phyloP scores from a whole-genome alignment of 208 protist genomes.

The Leishmania tarentolae region DNA sequence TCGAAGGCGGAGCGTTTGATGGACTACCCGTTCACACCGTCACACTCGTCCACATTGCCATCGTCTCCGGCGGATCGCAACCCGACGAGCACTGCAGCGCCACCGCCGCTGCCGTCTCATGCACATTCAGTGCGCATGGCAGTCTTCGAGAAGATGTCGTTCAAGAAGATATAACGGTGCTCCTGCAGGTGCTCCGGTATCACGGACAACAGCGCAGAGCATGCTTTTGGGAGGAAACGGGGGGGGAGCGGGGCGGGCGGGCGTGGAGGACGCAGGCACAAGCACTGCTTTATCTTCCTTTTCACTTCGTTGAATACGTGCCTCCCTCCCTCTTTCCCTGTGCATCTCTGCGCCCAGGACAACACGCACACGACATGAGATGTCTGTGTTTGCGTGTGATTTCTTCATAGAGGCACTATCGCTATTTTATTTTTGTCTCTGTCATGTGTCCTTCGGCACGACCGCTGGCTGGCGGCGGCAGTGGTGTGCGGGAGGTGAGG shows the following conservation, averaged over 20 bases:
- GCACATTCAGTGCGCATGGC: background rate
- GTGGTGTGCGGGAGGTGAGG: background rate
- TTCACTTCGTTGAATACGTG: background rate
- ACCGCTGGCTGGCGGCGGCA: background rate
- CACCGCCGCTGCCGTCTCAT: slow-evolving; percentile 4
- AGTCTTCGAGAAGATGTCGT: slow-evolving; percentile 20
- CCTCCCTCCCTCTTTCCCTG: background rate
- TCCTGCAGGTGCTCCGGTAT: background rate
- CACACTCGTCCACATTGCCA: background rate
- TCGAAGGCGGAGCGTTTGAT: background rate
- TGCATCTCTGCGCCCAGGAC: background rate
- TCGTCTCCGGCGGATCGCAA: background rate
- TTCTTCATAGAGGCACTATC: background rate
- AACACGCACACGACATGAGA: too few species aligned
- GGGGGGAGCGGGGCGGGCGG: background rate
- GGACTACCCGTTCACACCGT: background rate
- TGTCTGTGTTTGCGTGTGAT: background rate
- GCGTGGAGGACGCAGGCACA: background rate
- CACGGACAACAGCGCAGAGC: background rate
- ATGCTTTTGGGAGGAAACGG: background rate
- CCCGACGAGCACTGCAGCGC: background rate
- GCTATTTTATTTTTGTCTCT: background rate
- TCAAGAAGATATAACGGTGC: slow-evolving; percentile 13
- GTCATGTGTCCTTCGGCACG: background rate
- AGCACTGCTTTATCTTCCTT: background rate